phyloP scores from a whole-genome alignment of 805 yeast genomes.

The Yamadazyma kitorensis region DNA sequence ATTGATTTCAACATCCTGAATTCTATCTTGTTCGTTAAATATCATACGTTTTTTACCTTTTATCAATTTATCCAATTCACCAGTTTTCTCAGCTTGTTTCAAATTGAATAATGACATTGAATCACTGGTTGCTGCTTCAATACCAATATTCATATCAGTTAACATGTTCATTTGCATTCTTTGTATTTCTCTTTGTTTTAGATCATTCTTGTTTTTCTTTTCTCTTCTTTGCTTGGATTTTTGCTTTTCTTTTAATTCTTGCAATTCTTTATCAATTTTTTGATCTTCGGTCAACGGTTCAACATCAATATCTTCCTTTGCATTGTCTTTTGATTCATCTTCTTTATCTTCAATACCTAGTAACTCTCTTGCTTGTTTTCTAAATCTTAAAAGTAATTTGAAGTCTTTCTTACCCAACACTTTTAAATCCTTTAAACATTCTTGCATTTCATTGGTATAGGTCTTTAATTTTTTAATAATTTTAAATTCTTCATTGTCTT shows the following conservation, averaged over 20 bases:
- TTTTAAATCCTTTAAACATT: constrained; percentile 86
- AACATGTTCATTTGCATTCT: constrained; percentile 97
- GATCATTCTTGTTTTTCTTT: constrained; percentile 76
- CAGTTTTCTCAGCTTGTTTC: constrained; percentile 84
- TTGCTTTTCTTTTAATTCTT: constrained; percentile 68
- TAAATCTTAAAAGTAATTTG: constrained; percentile 79
- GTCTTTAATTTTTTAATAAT: constrained; percentile 67
- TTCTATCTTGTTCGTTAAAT: constrained; percentile 53
- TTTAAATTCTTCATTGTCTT: constrained; percentile 65
- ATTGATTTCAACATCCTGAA: constrained; percentile 55
- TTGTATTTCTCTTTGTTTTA: constrained; percentile 79
- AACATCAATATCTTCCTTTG: constrained; percentile 56
- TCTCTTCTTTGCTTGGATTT: constrained; percentile 71
- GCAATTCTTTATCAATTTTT: constrained; percentile 81
- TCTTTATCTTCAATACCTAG: constrained; percentile 65
- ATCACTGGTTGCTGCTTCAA: constrained; percentile 84
- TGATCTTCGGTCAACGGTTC: constrained; percentile 83
- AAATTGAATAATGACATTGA: constrained; percentile 78
- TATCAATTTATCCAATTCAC: constrained; percentile 67
- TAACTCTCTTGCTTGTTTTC: constrained; percentile 77
- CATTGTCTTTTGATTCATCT: constrained; percentile 42
- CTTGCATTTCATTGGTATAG: constrained; percentile 75
- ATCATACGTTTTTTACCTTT: constrained; percentile 72
- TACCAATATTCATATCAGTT: constrained; percentile 88
- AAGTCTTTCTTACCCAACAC: constrained; percentile 95